Evolutionary conservation across 208 protist genomes (phyloP), one percentile per base, ranked within the genome.

Genomic region (Leishmania tarentolae): DNA sequence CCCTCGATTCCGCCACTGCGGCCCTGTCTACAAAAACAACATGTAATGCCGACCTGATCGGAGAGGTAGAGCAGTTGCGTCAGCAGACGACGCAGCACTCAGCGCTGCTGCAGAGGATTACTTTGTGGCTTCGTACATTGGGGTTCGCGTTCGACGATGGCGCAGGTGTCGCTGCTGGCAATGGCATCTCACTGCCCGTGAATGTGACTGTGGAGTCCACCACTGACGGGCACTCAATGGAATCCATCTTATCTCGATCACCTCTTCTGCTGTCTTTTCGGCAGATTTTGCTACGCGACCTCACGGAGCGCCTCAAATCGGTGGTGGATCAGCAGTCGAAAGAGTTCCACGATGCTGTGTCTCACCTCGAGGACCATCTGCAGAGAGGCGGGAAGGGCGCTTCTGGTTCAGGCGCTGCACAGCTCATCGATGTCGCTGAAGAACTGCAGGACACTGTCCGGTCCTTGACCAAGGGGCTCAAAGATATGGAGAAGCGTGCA

Each of bases 261-360:
- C 92, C 92, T 28, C 87, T 97, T 4, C 83, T 97, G 59, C 82
- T 97, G 11, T 90, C 92, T 31, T 88, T 97, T 47, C 91, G 94
- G 4, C 91, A 88, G 21, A 75, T 94, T 35, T 65, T 97, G 1
- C 79, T 96, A 35, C 87, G 89, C 57, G 94, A 97, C 76, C 44
- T 97, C 52, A 80, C 83, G 8, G 91, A 95, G 42, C 91, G 94
- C 42, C 61, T 95, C 4, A 83, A 76, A 5, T 85, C 89, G 19
- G 82, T 86, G 15, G 81, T 88, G 3, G 87, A 93, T 7, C 42
- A 88, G 69, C 91, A 96, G 70, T 83, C 88, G 28, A 89, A 88
- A 78, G 89, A 91, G 31, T 81, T 95, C 17, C 90, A 86, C 47
- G 85, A 76, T 57, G 66, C 83, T 6, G 77, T 94, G 11, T 75